These are phyloP conservation scores for Huntiella bhutanensis DNA, from an alignment of 2,329 filamentous ascomycete species.

Conservation along the genomic window DNA sequence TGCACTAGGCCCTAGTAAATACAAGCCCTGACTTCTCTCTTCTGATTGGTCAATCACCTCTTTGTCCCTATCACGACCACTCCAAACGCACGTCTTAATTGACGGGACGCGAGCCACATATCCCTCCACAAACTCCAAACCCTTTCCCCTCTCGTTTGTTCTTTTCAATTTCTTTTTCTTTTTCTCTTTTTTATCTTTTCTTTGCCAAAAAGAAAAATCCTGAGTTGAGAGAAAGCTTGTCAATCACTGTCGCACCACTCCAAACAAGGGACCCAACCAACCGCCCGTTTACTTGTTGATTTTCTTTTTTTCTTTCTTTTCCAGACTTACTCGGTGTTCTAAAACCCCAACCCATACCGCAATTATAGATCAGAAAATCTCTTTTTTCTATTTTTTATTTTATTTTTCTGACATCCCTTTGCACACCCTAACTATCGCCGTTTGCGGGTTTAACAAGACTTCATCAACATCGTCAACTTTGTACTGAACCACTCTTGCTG, in stretches of 20 bases:
- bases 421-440: too few species aligned
- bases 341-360: neutral
- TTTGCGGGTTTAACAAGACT: too few species aligned
- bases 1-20: constrained; percentile 4
- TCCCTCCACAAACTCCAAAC: constrained; percentile 5
- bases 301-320: constrained; percentile 2
- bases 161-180: constrained; percentile 4
- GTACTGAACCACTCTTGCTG: neutral
- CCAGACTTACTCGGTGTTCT: constrained; percentile 1
- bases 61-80: neutral
- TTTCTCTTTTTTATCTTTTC: constrained; percentile 1
- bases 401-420: too few species aligned
- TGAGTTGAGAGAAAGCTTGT: too few species aligned
- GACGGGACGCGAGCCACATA: neutral
- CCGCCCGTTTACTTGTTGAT: neutral
- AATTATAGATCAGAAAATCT: neutral
- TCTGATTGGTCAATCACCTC: constrained; percentile 10
- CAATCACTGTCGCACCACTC: too few species aligned
- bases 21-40: neutral
- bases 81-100: constrained; percentile 3
- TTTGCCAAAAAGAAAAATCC: neutral
- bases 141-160: constrained; percentile 6
- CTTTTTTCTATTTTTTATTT: too few species aligned
- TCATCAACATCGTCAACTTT: neutral
- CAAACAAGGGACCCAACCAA: neutral